Conservation (phyloP, 2,329 filamentous ascomycete genomes). For the Diaporthe australafricana region DNA sequence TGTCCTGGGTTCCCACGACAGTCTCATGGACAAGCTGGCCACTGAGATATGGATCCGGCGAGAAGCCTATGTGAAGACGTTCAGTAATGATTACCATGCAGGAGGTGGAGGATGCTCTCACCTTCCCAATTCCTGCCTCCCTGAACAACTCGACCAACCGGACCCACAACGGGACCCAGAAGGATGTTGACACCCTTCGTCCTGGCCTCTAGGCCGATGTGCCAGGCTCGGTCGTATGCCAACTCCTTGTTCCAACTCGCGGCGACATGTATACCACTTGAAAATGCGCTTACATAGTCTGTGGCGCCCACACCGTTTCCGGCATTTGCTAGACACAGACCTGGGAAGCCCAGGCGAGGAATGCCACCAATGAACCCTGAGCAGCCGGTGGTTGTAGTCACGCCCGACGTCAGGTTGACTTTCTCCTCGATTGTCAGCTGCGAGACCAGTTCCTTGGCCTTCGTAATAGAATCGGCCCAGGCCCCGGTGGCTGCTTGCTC, state of each 20-base stretch:
- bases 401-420: slow-evolving; percentile 78
- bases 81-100: background rate
- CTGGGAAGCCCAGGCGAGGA: slow-evolving; percentile 54
- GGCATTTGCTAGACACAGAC: slow-evolving; percentile 58
- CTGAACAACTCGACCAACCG: slow-evolving; percentile 69
- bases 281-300: slow-evolving; percentile 56
- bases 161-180: slow-evolving; percentile 80
- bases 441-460: slow-evolving; percentile 76
- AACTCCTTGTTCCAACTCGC: slow-evolving; percentile 78
- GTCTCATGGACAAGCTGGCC: slow-evolving; percentile 60
- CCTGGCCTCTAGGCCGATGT: slow-evolving; percentile 82
- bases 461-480: slow-evolving; percentile 78
- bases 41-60: slow-evolving; percentile 71
- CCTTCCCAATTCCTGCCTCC: slow-evolving; percentile 73
- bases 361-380: slow-evolving; percentile 56
- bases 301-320: slow-evolving; percentile 56
- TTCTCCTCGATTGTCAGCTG: slow-evolving; percentile 83
- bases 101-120: slow-evolving; percentile 9
- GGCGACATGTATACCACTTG: slow-evolving; percentile 54
- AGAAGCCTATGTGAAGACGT: slow-evolving; percentile 45
- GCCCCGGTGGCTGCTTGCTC: slow-evolving; percentile 59
- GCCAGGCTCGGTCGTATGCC: slow-evolving; percentile 73
- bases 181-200: slow-evolving; percentile 83
- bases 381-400: slow-evolving; percentile 63
- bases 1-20: slow-evolving; percentile 76